phyloP scores from a whole-genome alignment of 768 basidiomycete genomes.

The Russula ochroleuca region DNA sequence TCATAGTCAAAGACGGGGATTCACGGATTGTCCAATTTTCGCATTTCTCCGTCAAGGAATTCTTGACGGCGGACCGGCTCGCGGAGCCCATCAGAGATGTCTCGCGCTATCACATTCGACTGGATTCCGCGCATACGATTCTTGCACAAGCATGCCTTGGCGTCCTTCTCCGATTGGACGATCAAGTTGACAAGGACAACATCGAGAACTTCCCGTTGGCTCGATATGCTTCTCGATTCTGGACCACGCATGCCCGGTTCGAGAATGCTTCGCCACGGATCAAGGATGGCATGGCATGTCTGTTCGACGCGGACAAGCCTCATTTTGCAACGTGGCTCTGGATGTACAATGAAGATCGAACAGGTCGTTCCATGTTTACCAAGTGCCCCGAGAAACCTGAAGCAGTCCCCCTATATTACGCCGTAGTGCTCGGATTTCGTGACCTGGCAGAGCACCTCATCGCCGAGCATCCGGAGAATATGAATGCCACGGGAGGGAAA shows the following conservation, averaged over 20 bases:
- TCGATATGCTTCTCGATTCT: not conserved
- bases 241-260: not conserved
- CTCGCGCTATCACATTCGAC: not conserved
- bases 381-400: not conserved
- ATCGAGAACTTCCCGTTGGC: slow-evolving; percentile 1
- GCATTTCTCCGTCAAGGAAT: not conserved
- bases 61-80: not conserved
- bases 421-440: not conserved
- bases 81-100: not conserved
- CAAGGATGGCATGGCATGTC: not conserved
- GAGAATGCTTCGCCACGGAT: not conserved
- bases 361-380: too few species aligned
- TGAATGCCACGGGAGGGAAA: not conserved
- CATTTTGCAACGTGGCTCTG: slow-evolving; percentile 2
- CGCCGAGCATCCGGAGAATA: not conserved
- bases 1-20: not conserved
- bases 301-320: not conserved
- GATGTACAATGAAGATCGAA: not conserved
- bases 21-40: not conserved
- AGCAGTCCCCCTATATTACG: not conserved
- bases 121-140: not conserved
- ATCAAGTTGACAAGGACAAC: not conserved
- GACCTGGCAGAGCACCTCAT: not conserved
- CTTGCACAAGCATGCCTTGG: slow-evolving; percentile 3
- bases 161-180: not conserved